Percentiles rank a stretch among this genome's conserved stretches.
phyloP scores from a whole-genome alignment of 495 filamentous ascomycete genomes.

The Amphirosellinia nigrospora region DNA sequence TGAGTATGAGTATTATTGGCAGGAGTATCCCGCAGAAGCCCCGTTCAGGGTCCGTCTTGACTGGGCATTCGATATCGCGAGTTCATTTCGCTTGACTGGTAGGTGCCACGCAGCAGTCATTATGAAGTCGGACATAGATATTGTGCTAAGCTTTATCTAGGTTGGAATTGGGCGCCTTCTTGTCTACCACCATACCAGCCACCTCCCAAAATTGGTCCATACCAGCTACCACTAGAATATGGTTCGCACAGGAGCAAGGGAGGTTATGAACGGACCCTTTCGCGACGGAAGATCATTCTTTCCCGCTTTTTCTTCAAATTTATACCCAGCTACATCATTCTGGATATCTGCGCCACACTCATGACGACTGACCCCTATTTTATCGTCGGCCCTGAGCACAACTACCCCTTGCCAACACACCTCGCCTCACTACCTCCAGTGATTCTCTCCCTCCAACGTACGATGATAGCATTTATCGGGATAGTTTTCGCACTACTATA shows the following conservation, averaged over 20 bases:
- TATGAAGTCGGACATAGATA: background rate
- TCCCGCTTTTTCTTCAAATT: conserved; percentile 52
- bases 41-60: conserved; percentile 66
- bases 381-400: conserved; percentile 50
- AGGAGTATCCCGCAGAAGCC: conserved; percentile 66
- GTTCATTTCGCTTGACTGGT: conserved; percentile 70
- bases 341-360: conserved; percentile 70
- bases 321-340: conserved; percentile 61
- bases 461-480: conserved; percentile 53
- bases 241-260: conserved; percentile 42
- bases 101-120: conserved; percentile 7
- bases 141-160: conserved; percentile 36
- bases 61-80: conserved; percentile 73
- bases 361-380: conserved; percentile 82
- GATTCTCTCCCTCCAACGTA: conserved; percentile 55
- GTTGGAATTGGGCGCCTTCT: conserved; percentile 77
- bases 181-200: conserved; percentile 59
- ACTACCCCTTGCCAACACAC: conserved; percentile 43
- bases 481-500: conserved; percentile 61
- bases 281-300: conserved; percentile 53
- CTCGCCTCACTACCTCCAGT: conserved; percentile 48
- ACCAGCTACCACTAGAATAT: conserved; percentile 44
- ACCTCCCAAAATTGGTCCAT: conserved; percentile 46
- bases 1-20: conserved; percentile 66
- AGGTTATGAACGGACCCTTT: conserved; percentile 46